These are phyloP conservation scores for Nitzschia inconspicua DNA, from an alignment of 108 stramenopile genomes.

Conservation along the genomic window DNA sequence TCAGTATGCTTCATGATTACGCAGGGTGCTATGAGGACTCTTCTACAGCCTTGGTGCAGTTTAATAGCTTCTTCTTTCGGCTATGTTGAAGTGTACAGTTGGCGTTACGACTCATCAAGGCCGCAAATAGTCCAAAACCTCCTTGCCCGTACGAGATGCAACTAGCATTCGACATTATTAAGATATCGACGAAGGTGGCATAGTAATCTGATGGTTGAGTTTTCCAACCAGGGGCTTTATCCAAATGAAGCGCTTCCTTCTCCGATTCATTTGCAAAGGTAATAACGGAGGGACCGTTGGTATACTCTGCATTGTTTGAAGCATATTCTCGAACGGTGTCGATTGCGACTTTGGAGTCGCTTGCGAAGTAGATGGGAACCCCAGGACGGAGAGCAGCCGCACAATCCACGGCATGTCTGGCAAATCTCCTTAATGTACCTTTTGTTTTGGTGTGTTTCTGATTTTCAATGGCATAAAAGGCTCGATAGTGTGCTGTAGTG, in stretches of 20 bases:
- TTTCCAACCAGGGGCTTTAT: slow-evolving; percentile 6
- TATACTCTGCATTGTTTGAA: background rate
- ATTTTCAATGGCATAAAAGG: slow-evolving; percentile 26
- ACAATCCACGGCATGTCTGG: slow-evolving; percentile 35
- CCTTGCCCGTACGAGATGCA: slow-evolving; percentile 29
- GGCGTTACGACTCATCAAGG: slow-evolving; percentile 22
- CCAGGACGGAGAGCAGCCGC: slow-evolving; percentile 12
- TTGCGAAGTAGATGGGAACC: slow-evolving; percentile 32
- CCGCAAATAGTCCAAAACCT: slow-evolving; percentile 36
- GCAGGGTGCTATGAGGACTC: no score
- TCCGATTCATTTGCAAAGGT: slow-evolving; percentile 2
- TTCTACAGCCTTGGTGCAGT: no score
- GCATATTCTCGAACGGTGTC: background rate
- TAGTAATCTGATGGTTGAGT: slow-evolving; percentile 22
- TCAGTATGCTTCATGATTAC: no score
- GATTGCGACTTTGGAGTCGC: slow-evolving; percentile 24
- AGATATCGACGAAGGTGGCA: slow-evolving; percentile 41
- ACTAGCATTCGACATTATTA: slow-evolving; percentile 16
- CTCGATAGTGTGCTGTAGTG: slow-evolving; percentile 31
- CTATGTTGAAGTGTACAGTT: slow-evolving; percentile 14
- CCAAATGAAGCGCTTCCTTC: slow-evolving; percentile 41
- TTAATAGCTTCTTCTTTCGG: background rate
- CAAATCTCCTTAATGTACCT: background rate
- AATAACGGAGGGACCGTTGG: background rate
- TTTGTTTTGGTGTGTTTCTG: background rate